These are phyloP conservation scores for Fonsecaea pedrosoi DNA, from an alignment of 2,329 filamentous ascomycete species.

Conservation along the genomic window DNA sequence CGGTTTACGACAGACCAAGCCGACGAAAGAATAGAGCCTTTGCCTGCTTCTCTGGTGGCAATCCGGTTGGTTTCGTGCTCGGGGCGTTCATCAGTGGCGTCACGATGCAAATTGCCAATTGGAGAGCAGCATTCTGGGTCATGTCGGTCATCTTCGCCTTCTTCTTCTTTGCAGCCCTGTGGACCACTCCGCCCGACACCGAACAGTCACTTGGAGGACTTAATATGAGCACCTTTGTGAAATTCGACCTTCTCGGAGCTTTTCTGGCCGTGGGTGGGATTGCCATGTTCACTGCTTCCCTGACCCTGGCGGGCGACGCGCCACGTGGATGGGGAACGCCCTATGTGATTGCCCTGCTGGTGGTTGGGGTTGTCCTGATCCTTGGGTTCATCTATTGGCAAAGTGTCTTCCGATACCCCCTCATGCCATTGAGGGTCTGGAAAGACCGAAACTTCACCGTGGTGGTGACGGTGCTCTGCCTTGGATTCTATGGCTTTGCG, in stretches of 20 bases:
- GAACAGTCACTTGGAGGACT: conserved; percentile 54
- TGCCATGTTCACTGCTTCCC: conserved; percentile 67
- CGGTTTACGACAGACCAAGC: conserved; percentile 66
- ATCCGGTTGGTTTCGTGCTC: conserved; percentile 63
- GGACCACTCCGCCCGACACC: conserved; percentile 66
- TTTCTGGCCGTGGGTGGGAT: conserved; percentile 68
- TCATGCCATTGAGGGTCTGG: conserved; percentile 60
- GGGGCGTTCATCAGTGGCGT: conserved; percentile 68
- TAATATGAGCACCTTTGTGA: conserved; percentile 58
- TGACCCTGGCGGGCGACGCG: conserved; percentile 64
- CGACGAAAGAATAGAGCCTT: conserved; percentile 70
- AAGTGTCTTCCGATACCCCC: conserved; percentile 55
- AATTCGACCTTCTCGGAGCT: conserved; percentile 68
- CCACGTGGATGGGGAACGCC: conserved; percentile 67
- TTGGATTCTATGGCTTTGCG: conserved; percentile 69
- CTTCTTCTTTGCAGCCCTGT: conserved; percentile 64
- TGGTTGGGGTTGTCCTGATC: conserved; percentile 65
- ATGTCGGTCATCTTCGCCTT: conserved; percentile 69
- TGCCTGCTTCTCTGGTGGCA: conserved; percentile 66
- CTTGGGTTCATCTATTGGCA: conserved; percentile 69
- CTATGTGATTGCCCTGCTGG: conserved; percentile 68
- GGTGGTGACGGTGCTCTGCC: conserved; percentile 63
- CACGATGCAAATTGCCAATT: conserved; percentile 65
- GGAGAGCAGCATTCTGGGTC: conserved; percentile 68
- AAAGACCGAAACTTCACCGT: conserved; percentile 69